Base-by-base conservation (phyloP, 2,329 filamentous ascomycete genomes). In the Hymenoscyphus albidus region DNA sequence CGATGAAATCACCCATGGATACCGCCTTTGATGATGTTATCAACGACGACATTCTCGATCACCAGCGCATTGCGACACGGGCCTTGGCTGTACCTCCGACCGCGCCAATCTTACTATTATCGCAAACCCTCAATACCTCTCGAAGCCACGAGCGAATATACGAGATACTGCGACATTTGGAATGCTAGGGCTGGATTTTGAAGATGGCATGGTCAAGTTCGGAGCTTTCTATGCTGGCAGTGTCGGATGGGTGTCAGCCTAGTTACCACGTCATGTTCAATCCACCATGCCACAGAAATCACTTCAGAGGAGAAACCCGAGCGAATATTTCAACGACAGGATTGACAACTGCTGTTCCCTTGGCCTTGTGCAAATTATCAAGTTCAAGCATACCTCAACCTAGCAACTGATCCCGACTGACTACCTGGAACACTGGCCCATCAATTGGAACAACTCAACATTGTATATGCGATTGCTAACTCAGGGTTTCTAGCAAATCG, bases 401-500 rank as follows among this genome's bases (percentile, higher is more conserved):
- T 51, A 7, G 5, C n/a, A 51, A 22, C 5, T 1, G 44, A 27
- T 51, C 18, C 9, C 44, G n/a, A 51, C 18, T n/a, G n/a, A 51
- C 18, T n/a, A 51, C 14, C 44, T 22, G 44, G 6, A 51, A 2
- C n/a, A 51, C 14, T 18, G 18, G 38, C 35, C 16, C 31, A 3
- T 3, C 9, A 16, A 44, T 18, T 42, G 9, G 44, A 22, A 38
- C 18, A 12, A 18, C 6, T 27, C 22, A n/a, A 39, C 40, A 12
- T 16, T 14, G 16, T 10, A 27, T 31, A 48, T 31, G 54, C 59
- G 56, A 61, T 59, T 65, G 62, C 72, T 74, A 66, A 74, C 65
- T 54, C 32, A 44, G 31, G 32, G 51, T 64, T 10, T 59, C 35
- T 77, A 99, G 95, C 91, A 98, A 96, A 97, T 99, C 79, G 90